These are phyloP conservation scores for Berberis thunbergii DNA, from an alignment of 164 flowering plant species.

Conservation along the genomic window DNA sequence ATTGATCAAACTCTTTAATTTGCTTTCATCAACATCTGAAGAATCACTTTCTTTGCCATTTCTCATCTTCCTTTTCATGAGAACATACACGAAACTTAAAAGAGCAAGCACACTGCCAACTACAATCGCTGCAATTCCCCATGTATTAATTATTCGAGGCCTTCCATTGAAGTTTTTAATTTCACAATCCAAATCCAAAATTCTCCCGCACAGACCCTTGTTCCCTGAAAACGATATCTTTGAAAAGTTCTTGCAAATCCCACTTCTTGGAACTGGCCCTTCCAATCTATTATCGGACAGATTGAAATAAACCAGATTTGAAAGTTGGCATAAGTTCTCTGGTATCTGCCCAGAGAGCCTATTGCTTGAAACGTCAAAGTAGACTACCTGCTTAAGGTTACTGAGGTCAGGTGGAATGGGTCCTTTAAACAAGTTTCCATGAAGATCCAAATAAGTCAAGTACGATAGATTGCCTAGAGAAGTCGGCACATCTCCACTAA, in stretches of 20 bases:
- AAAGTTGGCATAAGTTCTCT: constrained; percentile 33
- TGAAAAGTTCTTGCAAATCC: constrained; percentile 43
- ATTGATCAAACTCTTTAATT: constrained; percentile 30
- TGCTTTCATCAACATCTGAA: constrained; percentile 33
- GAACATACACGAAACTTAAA: constrained; percentile 19
- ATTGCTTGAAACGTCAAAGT: constrained; percentile 53
- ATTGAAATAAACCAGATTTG: constrained; percentile 27
- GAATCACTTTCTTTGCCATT: constrained; percentile 16
- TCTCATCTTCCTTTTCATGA: constrained; percentile 26
- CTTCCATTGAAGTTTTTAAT: constrained; percentile 13
- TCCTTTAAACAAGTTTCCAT: constrained; percentile 44
- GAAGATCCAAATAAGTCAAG: constrained; percentile 56
- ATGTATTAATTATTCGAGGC: constrained; percentile 21
- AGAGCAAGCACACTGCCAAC: constrained; percentile 23
- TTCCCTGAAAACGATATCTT: constrained; percentile 36
- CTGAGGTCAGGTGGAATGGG: constrained; percentile 51
- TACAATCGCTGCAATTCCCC: constrained; percentile 35
- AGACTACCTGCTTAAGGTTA: constrained; percentile 44
- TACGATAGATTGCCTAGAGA: constrained; percentile 56
- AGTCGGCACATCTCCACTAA: constrained; percentile 42
- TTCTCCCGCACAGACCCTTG: constrained; percentile 31
- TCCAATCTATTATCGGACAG: constrained; percentile 43
- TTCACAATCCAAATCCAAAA: constrained; percentile 23
- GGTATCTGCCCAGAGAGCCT: constrained; percentile 53
- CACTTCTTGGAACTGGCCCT: constrained; percentile 51